A percentile compares a stretch with the other conserved stretches of the same genome.
phyloP scores from a whole-genome alignment of 192 early-diverging fungal genomes.

The Mortierella hygrophila region DNA sequence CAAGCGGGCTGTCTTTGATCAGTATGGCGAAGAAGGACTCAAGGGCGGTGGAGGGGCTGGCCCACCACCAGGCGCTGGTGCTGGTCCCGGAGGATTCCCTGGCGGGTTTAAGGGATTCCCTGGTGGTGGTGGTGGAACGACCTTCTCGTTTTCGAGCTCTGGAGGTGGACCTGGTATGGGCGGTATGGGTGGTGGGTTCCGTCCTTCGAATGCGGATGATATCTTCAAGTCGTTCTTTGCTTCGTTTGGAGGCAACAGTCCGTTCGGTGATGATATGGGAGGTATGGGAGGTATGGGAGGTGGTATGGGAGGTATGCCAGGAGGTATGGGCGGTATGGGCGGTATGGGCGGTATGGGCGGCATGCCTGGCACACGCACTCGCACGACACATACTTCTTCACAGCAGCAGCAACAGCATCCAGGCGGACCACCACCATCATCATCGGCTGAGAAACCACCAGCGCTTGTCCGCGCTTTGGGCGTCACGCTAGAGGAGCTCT shows the following conservation, averaged over 20 bases:
- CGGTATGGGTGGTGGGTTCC: slow-evolving; percentile 67
- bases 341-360: slow-evolving; percentile 45
- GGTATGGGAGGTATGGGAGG: slow-evolving; percentile 38
- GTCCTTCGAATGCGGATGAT: slow-evolving; percentile 83
- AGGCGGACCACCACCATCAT: slow-evolving; percentile 8
- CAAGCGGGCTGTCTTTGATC: slow-evolving; percentile 95
- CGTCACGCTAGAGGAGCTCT: slow-evolving; percentile 91
- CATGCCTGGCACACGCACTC: slow-evolving; percentile 43
- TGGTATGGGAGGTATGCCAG: slow-evolving; percentile 62
- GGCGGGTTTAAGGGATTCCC: slow-evolving; percentile 67
- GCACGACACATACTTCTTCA: slow-evolving; percentile 6
- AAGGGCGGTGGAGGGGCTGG: slow-evolving; percentile 75
- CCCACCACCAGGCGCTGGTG: slow-evolving; percentile 65
- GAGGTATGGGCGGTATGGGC: slow-evolving; percentile 56
- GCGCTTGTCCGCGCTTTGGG: slow-evolving; percentile 80
- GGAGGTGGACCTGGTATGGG: slow-evolving; percentile 32
- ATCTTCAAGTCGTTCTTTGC: slow-evolving; percentile 95
- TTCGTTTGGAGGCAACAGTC: slow-evolving; percentile 64
- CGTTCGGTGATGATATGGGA: slow-evolving; percentile 22
- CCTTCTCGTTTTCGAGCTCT: slow-evolving; percentile 74
- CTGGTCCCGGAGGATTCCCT: slow-evolving; percentile 63
- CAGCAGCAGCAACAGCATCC: slow-evolving; percentile 35
- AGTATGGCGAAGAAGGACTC: slow-evolving; percentile 95
- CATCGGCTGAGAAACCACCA: slow-evolving; percentile 61
- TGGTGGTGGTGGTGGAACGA: slow-evolving; percentile 73